Evolutionary conservation across 805 yeast genomes (phyloP), one percentile per base, ranked within the genome.

Genomic region (Candida endomychidarum): DNA sequence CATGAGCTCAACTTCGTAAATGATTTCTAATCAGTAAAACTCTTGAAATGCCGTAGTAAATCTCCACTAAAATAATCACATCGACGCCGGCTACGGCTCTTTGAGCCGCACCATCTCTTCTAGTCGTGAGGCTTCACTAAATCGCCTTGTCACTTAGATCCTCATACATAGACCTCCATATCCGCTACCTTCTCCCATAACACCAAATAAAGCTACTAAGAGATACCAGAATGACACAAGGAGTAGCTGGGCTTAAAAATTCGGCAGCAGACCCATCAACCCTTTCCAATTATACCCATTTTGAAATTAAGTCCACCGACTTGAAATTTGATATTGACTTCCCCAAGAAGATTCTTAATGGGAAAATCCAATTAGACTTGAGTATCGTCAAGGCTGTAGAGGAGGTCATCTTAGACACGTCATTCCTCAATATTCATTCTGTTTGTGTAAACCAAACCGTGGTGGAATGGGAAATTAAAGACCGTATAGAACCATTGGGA

Each of bases 201-300:
- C n/a, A 25, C 28, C 28, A 10, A 25, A 9, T 12, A n/a, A n/a
- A n/a, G n/a, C n/a, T n/a, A n/a, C n/a, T n/a, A n/a, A n/a, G n/a
- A n/a, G n/a, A n/a, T n/a, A n/a, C n/a, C n/a, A n/a, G n/a, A n/a
- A 29, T 29, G 33, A 29, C 33, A 11, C 11, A 11, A 7, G 33
- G 33, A 9, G 18, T 29, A n/a, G 11, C 23, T 18, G 33, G 33
- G 5, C 18, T 29, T 18, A 19, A 17, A 18, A 10, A 7, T n/a
- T 23, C 33, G 17, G 17, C 33, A 5, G 15, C 11, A 6, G 96
- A 89, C 59, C 83, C 84, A 17, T 83, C 95, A 2, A 86, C 96
- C 2, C 67, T 81, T 34, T 87, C 96, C 29, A 85, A 83, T 58
- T 89, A 86, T 59, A 48, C 51, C 12, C 48, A 62, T 20, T 82